phyloP scores from a whole-genome alignment of 2,329 filamentous ascomycete genomes.

The Colletotrichum sp. region DNA sequence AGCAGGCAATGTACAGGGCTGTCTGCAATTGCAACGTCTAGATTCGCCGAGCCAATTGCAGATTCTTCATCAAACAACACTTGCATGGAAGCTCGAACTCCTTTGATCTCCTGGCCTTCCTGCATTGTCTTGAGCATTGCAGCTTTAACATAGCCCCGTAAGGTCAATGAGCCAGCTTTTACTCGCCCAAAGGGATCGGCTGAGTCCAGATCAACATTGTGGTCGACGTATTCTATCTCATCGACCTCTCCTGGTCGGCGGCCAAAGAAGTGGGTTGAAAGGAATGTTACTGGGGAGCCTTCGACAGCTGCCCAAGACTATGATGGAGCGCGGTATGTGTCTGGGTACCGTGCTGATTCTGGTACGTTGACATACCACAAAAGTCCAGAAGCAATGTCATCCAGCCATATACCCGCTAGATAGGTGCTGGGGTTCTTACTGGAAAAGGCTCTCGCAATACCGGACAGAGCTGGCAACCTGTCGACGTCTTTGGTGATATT shows the following conservation, averaged over 20 bases:
- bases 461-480: background rate
- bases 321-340: background rate
- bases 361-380: background rate
- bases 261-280: background rate
- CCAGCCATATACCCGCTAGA: background rate
- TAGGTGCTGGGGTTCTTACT: background rate
- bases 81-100: background rate
- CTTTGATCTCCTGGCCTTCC: background rate
- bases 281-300: background rate
- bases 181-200: background rate
- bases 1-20: background rate
- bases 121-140: background rate
- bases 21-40: background rate
- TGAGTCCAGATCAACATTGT: background rate
- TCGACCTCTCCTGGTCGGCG: background rate
- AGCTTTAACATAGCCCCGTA: background rate
- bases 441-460: background rate
- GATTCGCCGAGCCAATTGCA: background rate
- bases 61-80: background rate
- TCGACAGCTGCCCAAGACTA: background rate
- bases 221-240: background rate
- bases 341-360: background rate
- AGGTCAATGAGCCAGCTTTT: background rate
- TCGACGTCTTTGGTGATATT: background rate
- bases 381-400: background rate